Evolutionary conservation across 768 basidiomycete species (phyloP), one percentile per base, ranked within the genome.

Genomic region (Pleurotus salmoneostramineus): DNA sequence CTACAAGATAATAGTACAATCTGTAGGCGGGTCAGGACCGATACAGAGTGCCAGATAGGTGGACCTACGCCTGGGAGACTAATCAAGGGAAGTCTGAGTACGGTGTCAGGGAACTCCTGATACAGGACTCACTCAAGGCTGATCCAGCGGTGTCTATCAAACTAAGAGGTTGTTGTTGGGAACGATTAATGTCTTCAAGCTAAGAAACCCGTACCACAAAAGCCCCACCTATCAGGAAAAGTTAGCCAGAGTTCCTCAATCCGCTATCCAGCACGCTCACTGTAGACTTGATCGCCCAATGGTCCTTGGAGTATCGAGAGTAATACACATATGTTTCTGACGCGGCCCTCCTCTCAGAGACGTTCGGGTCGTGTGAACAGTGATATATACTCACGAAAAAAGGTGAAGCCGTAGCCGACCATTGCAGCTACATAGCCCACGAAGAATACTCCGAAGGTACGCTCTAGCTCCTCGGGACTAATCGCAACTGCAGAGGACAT

Each of bases 291-390:
- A 63, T 56, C 6, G 32, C 34, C 61, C 56, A 60, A 40, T 57
- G 48, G 43, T 65, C 64, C 10, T 50, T 64, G 5, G 65, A 55
- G 45, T 66, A 70, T 7, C 60, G 63, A 43, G 64, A 67, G 55
- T 51, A 69, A 35, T 70, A 70, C 12, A 65, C 57, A 61, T 69
- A 70, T 4, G 68, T 66, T 56, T 70, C 69, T 70, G 47, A 17
- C 44, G 43, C 7, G 8, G 51, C 33, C 37, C 11, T 44, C n/a
- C 36, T 50, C 3, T 33, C 11, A 46, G 15, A 32, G n/a, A 35
- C 27, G 11, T 31, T 37, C 36, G 17, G 4, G 42, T 32, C n/a
- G n/a, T 33, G 56, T 6, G 17, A 31, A 7, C 10, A 21, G 17
- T 40, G 6, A n/a, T 42, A 6, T 43, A 8, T 6, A 61, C 69